Percentiles rank a stretch among this genome's conserved stretches.
Conservation (phyloP, 176 grass and related monocot genomes). For the bread wheat (Triticum aestivum) region IWGSC_CS_RefSeq_v2.1 NC_057802.1:580890050-580890549, state of each 20-base stretch:
- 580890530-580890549: too few species aligned
- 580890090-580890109: slow-evolving; percentile 65
- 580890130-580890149: slow-evolving; percentile 69
- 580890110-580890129: slow-evolving; percentile 58
- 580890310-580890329: slow-evolving; percentile 76
- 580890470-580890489: too few species aligned
- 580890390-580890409: slow-evolving; percentile 3
- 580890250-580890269: slow-evolving; percentile 52
- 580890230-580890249: not conserved
- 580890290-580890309: slow-evolving; percentile 93
- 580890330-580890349: slow-evolving; percentile 18
- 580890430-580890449: not conserved
- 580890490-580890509: too few species aligned
- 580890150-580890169: slow-evolving; percentile 52
- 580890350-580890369: slow-evolving; percentile 36
- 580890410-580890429: slow-evolving; percentile 6
- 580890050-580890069: slow-evolving; percentile 1
- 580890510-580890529: too few species aligned
- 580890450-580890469: too few species aligned
- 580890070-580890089: slow-evolving; percentile 83
- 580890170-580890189: not conserved
- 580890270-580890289: slow-evolving; percentile 76
- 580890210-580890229: not conserved
- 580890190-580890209: not conserved
- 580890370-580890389: slow-evolving; percentile 21